Base-by-base conservation (phyloP, 2,329 filamentous ascomycete genomes). In the Cladophialophora psammophila region DNA sequence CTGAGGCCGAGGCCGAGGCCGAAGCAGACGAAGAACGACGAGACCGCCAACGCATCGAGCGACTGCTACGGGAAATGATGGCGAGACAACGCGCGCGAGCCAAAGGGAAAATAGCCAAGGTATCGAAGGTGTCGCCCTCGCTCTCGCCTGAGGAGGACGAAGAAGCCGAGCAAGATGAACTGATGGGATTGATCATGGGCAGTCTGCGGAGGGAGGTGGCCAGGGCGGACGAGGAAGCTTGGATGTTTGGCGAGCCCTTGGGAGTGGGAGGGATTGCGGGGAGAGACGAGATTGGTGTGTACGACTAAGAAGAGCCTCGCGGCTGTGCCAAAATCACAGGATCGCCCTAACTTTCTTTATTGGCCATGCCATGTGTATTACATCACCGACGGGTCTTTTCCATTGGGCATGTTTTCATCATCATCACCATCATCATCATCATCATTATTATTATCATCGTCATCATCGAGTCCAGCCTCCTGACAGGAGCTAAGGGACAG, bases 141-240 rank as follows among this genome's bases (percentile, higher is more conserved):
- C 57, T 15, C 9, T n/a, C 20, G 20, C 32, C 26, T 5, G 75
- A 85, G 84, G 84, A 81, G 64, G 26, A 71, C 71, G 48, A 65
- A 18, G 58, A 56, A n/a, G 38, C 31, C 50, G 71, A 76, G 61
- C 67, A 72, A 63, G 63, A 57, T 89, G 91, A 93, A 77, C 83
- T 94, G 3, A 82, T 93, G 32, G 88, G 90, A 70, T 85, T 88
- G 26, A 86, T 93, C 56, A 86, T 87, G 70, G 86, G 88, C 38
- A 93, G 90, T 76, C 81, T 96, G 63, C 84, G 87, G 72, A 87
- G 87, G 66, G 92, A 93, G 76, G 90, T 93, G 1, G 86, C 87
- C 15, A 88, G 89, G 13, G 80, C 96, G 58, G 86, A 91, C 26
- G 91, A 95, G 59, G 93, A 97, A 75, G 91, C 90, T 74, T 97